Conservation (phyloP, 331 rosid genomes). For the Dryas integrifolia region DNA sequence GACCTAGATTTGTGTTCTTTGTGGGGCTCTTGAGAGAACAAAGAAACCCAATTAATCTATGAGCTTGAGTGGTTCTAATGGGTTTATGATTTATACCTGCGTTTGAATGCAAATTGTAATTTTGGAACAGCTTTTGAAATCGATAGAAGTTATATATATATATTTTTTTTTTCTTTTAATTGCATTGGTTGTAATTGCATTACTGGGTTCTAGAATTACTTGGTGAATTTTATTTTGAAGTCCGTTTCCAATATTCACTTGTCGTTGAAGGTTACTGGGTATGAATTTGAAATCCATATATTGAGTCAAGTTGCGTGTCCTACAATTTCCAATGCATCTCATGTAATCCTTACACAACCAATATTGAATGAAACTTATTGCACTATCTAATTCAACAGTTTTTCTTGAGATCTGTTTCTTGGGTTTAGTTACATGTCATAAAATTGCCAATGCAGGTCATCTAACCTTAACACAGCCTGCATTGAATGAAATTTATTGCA, state of each 20-base stretch:
- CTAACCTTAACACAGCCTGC: neutral
- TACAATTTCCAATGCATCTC: too few species aligned
- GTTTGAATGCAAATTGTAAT: neutral
- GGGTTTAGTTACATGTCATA: neutral
- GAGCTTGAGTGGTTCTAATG: neutral
- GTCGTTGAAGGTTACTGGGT: too few species aligned
- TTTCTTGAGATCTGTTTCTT: neutral
- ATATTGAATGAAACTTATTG: too few species aligned
- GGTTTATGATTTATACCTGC: neutral
- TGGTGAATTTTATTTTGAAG: too few species aligned
- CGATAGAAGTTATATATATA: neutral
- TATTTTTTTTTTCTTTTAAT: too few species aligned
- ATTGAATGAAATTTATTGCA: neutral
- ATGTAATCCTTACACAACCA: too few species aligned
- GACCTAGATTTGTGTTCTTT: neutral
- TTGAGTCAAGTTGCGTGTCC: too few species aligned
- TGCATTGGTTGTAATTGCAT: too few species aligned
- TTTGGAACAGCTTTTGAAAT: neutral
- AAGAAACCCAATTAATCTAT: neutral
- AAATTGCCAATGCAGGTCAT: neutral
- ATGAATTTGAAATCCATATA: too few species aligned
- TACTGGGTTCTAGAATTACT: too few species aligned
- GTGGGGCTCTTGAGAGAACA: neutral
- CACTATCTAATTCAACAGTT: too few species aligned
- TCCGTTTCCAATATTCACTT: too few species aligned